Evolutionary conservation across 352 stramenopile species (phyloP), one percentile per base, ranked within the genome.

Genomic region (Blastocystis sp.): DNA sequence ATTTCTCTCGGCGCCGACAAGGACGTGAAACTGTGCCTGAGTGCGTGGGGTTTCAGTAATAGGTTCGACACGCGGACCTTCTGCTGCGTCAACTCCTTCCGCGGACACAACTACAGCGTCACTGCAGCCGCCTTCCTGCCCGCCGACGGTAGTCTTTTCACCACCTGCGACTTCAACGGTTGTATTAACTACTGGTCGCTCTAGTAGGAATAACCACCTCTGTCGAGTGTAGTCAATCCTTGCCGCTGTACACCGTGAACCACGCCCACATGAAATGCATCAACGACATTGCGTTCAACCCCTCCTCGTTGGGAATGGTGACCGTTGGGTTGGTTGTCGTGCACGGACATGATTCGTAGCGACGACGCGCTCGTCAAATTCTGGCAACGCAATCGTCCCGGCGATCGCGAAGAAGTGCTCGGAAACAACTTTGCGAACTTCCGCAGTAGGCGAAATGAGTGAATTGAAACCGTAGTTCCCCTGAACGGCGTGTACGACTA

Each of bases 361-460:
- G 74, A 84, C 21, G 74, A 84, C 60, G 40, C 52, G 4, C 28
- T 28, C 14, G 38, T 84, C 21, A 62, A 62, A 23, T 84, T 84
- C 60, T 84, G 74, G 74, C 74, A 84, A 56, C 48, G 74, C 34
- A 84, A 84, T 70, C 74, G 53, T 59, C 74, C 74, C 23, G 74
- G 74, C 65, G 74, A 84, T 69, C 48, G 74, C n/a, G 74, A 84
- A 84, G 74, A 84, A 45, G 10, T 84, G 17, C n/a, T 67, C 2
- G 53, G 14, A 45, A 67, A 62, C 45, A 59, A 62, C 21, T 34
- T 84, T 2, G 53, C 74, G 21, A 84, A 52, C 2, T 67, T 84
- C 45, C 74, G 74, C 67, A 84, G 74, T 84, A 7, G 74, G 28
- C 38, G n/a, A 69, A 0, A 41, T 10, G 17, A n/a, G 3, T 19